Base-by-base conservation (phyloP, 345 rosid genomes). In the Corymbia maculata region DNA sequence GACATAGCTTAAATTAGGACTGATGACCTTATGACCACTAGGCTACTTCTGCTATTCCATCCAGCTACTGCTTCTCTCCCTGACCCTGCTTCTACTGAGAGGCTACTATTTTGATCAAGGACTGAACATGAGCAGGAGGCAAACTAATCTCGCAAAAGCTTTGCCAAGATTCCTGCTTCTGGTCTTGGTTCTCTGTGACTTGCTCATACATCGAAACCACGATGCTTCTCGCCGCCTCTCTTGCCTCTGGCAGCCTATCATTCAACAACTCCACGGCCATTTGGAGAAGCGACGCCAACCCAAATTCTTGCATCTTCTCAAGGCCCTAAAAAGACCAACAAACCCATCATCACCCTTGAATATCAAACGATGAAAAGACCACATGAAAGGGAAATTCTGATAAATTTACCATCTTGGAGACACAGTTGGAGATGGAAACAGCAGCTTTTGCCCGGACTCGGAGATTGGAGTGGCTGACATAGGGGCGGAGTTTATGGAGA, bases 381-480 rank as follows among this genome's bases (percentile, higher is more conserved):
- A 4, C 30, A 3, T 11, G 47, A 79, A 50, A 24, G 52, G 32
- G 88, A 44, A 79, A 85, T 51, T 28, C 42, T 2, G 21, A 86
- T n/a, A 79, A 88, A 86, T 32, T 86, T 94, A 96, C 98, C 99
- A 93, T 94, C 87, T 93, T 94, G 79, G 93, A 91, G 91, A 94
- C 94, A 28, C 93, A 93, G 85, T 87, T 91, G 87, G 98, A 95
- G 88, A 94, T 94, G 80, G 93, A 94, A 9, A 93, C 88, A 5
- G 98, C 94, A 4, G 97, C 97, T 92, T 96, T 97, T 85, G 99
- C 98, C 88, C 99, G 91, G 90, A 97, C 89, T 85, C 97, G 91
- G 51, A 86, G 95, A 91, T 97, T 96, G 90, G 85, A 55, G 86
- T 97, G 99, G 32, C 91, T 91, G 64, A 92, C 98, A 86, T 89